These are phyloP conservation scores for Nelumbo lutea DNA, from an alignment of 164 flowering plant genomes.

Conservation along the genomic window DNA sequence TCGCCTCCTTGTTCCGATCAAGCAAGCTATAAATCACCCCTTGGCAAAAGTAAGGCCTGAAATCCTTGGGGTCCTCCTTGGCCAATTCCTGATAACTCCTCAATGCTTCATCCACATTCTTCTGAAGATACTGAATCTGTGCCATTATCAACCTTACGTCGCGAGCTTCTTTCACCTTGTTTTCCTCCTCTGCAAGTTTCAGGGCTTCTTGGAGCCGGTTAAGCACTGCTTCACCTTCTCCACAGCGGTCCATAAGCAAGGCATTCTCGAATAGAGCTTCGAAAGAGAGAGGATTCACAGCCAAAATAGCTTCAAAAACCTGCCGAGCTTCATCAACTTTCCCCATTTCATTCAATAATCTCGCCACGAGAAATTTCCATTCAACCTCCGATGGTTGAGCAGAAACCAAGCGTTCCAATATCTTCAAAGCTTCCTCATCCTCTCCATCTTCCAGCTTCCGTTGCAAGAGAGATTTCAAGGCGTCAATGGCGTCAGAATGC, in stretches of 20 bases:
- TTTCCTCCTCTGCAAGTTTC: constrained; percentile 41
- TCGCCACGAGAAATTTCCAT: constrained; percentile 67
- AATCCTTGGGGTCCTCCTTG: constrained; percentile 72
- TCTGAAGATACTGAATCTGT: constrained; percentile 73
- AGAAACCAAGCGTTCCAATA: constrained; percentile 35
- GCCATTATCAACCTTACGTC: constrained; percentile 75
- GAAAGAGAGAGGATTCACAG: constrained; percentile 48
- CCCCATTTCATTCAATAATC: constrained; percentile 58
- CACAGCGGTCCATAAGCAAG: constrained; percentile 64
- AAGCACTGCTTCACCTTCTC: constrained; percentile 57
- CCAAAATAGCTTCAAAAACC: constrained; percentile 69
- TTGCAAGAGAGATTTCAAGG: constrained; percentile 45
- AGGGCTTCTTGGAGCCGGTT: constrained; percentile 53
- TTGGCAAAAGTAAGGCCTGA: constrained; percentile 65
- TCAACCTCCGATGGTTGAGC: constrained; percentile 54
- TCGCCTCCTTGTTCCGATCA: constrained; percentile 67
- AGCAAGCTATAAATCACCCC: constrained; percentile 73
- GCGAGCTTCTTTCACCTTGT: constrained; percentile 52
- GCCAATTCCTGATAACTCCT: constrained; percentile 49
- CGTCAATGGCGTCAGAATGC: constrained; percentile 41
- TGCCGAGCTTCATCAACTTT: constrained; percentile 40
- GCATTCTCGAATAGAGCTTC: constrained; percentile 82
- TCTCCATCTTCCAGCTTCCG: constrained; percentile 62
- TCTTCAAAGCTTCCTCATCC: constrained; percentile 54
- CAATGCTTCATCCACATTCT: constrained; percentile 73